A percentile compares a stretch with the other conserved stretches of the same genome.
These are phyloP conservation scores for Aristolochia fimbriata DNA, from an alignment of 164 flowering plant genomes.

Conservation along the genomic window DNA sequence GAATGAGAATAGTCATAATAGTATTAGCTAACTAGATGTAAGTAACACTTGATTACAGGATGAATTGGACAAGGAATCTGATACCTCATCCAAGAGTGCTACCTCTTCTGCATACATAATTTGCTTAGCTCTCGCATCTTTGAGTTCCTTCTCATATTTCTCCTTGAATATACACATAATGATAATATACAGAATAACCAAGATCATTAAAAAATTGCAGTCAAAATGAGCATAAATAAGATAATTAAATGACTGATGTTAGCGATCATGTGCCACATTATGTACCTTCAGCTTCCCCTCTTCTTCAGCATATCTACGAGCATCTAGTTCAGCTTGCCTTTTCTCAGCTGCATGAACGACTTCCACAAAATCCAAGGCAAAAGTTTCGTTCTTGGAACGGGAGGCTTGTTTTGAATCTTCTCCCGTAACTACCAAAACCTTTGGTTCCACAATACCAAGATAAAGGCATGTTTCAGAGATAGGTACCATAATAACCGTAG, in stretches of 20 bases:
- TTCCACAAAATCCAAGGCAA: slow-evolving; percentile 77
- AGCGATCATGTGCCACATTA: neutral
- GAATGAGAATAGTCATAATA: neutral
- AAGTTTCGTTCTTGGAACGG: slow-evolving; percentile 56
- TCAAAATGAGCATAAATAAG: neutral
- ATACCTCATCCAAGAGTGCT: slow-evolving; percentile 84
- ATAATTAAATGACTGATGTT: neutral
- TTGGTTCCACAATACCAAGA: slow-evolving; percentile 10
- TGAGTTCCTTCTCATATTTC: slow-evolving; percentile 73
- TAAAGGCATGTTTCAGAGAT: neutral
- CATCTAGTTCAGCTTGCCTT: slow-evolving; percentile 84
- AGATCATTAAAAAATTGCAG: neutral
- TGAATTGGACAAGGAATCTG: neutral
- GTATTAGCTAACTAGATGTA: neutral
- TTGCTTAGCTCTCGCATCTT: slow-evolving; percentile 86
- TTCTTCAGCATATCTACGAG: slow-evolving; percentile 58
- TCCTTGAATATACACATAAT: slow-evolving; percentile 35
- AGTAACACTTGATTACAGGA: neutral
- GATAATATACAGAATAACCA: neutral
- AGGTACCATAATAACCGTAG: neutral
- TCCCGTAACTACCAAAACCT: slow-evolving; percentile 25
- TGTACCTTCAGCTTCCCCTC: slow-evolving; percentile 68
- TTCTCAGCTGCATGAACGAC: slow-evolving; percentile 91
- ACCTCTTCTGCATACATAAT: slow-evolving; percentile 96
- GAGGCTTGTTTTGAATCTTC: slow-evolving; percentile 38